phyloP scores from a whole-genome alignment of 163 green algal genomes.

The Smithsoniella earleae region DNA sequence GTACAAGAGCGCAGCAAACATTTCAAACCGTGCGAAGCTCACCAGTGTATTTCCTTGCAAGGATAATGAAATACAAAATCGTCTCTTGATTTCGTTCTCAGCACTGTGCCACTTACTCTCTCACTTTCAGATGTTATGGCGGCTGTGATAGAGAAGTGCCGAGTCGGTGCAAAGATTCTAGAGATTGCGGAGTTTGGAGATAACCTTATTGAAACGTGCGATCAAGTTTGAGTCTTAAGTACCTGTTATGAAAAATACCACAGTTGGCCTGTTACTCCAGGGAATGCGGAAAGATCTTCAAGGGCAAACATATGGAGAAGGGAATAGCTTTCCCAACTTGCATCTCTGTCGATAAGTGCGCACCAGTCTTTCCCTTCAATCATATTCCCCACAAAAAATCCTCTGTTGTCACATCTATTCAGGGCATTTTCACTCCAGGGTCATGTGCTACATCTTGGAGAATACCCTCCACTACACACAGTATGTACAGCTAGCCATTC shows the following conservation, averaged over 20 bases:
- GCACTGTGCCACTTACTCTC: not conserved
- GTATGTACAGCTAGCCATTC: too few species aligned
- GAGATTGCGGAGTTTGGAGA: slow-evolving; percentile 82
- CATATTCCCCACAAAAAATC: too few species aligned
- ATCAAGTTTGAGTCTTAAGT: slow-evolving; percentile 38
- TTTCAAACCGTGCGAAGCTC: slow-evolving; percentile 81
- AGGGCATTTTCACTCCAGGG: too few species aligned
- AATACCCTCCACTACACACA: too few species aligned
- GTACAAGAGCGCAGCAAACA: slow-evolving; percentile 96
- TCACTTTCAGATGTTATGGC: slow-evolving; percentile 69
- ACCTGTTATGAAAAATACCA: not conserved
- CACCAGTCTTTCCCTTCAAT: too few species aligned
- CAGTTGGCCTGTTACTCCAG: slow-evolving; percentile 47
- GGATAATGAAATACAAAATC: not conserved
- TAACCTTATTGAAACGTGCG: slow-evolving; percentile 65
- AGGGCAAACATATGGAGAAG: slow-evolving; percentile 92
- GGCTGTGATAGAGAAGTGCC: slow-evolving; percentile 58
- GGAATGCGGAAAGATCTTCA: slow-evolving; percentile 76
- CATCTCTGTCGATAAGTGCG: slow-evolving; percentile 82
- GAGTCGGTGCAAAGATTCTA: slow-evolving; percentile 80
- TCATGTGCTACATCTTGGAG: too few species aligned
- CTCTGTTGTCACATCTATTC: too few species aligned
- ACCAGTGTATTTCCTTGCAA: not conserved
- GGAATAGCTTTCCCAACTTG: slow-evolving; percentile 95
- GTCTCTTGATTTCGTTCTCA: not conserved